Percentiles rank a stretch among this genome's conserved stretches.
Evolutionary conservation across 1,284 basidiomycete species (phyloP).

Genomic region (Cyathus pygmaeus): DNA sequence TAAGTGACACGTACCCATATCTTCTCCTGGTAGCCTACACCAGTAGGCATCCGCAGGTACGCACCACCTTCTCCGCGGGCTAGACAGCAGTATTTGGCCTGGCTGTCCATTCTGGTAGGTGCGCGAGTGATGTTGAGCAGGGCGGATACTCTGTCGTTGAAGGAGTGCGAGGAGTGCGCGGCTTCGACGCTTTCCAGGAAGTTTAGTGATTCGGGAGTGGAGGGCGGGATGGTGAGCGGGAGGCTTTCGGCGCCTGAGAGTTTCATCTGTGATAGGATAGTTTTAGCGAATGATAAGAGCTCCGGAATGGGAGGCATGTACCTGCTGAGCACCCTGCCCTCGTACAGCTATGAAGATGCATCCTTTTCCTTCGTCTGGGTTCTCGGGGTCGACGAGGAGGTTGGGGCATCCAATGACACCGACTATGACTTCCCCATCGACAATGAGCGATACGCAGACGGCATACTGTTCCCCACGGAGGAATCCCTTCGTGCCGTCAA

Average conservation of each 20-base stretch:
- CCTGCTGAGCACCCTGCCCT: slow-evolving; percentile 85
- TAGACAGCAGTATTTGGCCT: slow-evolving; percentile 94
- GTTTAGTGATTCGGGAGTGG: slow-evolving; percentile 61
- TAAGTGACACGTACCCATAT: slow-evolving; percentile 74
- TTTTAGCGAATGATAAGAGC: too few species aligned
- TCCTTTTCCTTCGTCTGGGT: slow-evolving; percentile 73
- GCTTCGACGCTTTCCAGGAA: slow-evolving; percentile 96
- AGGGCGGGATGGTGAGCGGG: slow-evolving; percentile 59
- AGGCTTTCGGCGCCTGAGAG: slow-evolving; percentile 54
- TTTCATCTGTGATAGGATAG: slow-evolving; percentile 51
- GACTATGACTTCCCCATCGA: slow-evolving; percentile 85
- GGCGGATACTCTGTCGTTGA: slow-evolving; percentile 81
- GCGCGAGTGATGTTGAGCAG: slow-evolving; percentile 74
- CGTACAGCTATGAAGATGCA: slow-evolving; percentile 87
- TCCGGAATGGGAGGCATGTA: too few species aligned
- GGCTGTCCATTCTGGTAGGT: slow-evolving; percentile 94
- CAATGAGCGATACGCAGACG: slow-evolving; percentile 92
- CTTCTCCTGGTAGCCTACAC: slow-evolving; percentile 86
- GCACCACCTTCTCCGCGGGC: slow-evolving; percentile 89
- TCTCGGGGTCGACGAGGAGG: slow-evolving; percentile 70
- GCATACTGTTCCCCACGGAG: slow-evolving; percentile 97
- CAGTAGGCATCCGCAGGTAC: slow-evolving; percentile 92
- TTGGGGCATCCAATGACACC: slow-evolving; percentile 98
- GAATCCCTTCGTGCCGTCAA: slow-evolving; percentile 96
- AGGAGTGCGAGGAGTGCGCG: slow-evolving; percentile 88